These are phyloP conservation scores for Metroxylon sagu DNA, from an alignment of 176 grass and related monocot species.

Conservation along the genomic window DNA sequence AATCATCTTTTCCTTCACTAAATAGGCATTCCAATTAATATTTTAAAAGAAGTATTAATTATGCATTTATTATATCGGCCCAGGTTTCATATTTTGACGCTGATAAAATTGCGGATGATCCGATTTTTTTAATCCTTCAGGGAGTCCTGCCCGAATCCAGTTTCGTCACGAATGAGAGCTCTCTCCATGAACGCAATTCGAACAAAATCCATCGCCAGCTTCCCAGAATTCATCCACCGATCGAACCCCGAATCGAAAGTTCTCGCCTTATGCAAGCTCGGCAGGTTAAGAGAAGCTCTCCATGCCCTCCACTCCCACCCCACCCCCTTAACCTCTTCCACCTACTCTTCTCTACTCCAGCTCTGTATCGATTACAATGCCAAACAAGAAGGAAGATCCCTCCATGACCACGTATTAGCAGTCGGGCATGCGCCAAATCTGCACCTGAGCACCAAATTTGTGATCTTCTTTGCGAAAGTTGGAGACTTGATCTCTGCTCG, in stretches of 20 bases:
- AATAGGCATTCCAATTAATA: no score
- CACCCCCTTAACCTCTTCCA: not conserved
- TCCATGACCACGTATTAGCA: slow-evolving; percentile 24
- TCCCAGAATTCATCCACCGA: not conserved
- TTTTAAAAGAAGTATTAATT: no score
- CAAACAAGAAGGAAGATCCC: slow-evolving; percentile 29
- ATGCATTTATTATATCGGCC: no score
- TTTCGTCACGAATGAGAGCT: no score
- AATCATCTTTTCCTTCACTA: no score
- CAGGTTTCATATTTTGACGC: no score
- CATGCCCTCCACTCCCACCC: slow-evolving; percentile 3
- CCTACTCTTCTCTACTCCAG: slow-evolving; percentile 50
- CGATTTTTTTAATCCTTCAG: no score
- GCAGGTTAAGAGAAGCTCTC: slow-evolving; percentile 16
- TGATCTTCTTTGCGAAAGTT: slow-evolving; percentile 43
- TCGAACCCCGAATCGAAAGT: not conserved
- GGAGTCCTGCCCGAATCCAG: no score
- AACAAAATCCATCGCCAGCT: not conserved
- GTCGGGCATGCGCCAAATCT: slow-evolving; percentile 16
- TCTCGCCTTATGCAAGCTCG: slow-evolving; percentile 11
- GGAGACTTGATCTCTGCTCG: slow-evolving; percentile 27
- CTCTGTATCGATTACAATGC: slow-evolving; percentile 34
- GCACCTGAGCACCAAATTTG: slow-evolving; percentile 53
- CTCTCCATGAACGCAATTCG: slow-evolving; percentile 7
- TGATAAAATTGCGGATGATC: no score